Evolutionary conservation across 805 yeast genomes (phyloP).

Genomic region (Komagataella kurtzmanii): DNA sequence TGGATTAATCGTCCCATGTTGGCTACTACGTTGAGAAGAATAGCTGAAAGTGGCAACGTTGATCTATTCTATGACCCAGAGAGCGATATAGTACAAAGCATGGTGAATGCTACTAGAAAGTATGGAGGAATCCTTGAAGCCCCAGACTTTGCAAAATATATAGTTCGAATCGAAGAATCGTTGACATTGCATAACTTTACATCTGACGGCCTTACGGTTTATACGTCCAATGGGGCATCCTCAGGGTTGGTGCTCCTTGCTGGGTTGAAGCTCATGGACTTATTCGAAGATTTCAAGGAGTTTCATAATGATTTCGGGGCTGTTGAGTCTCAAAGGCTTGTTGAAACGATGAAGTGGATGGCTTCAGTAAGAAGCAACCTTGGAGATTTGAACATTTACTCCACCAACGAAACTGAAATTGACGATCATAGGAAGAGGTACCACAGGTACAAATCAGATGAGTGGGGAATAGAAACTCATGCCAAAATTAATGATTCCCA

Average conservation of each 20-base stretch:
- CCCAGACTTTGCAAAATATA: slow-evolving; percentile 56
- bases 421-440: slow-evolving; percentile 22
- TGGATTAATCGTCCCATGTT: slow-evolving; percentile 39
- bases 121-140: slow-evolving; percentile 56
- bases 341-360: slow-evolving; percentile 92
- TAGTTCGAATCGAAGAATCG: slow-evolving; percentile 33
- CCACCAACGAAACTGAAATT: slow-evolving; percentile 11
- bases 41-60: slow-evolving; percentile 69
- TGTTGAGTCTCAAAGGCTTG: slow-evolving; percentile 45
- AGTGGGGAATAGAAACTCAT: slow-evolving; percentile 45
- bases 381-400: slow-evolving; percentile 43
- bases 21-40: slow-evolving; percentile 51
- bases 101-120: slow-evolving; percentile 34
- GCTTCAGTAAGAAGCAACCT: slow-evolving; percentile 75
- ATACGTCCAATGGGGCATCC: slow-evolving; percentile 59
- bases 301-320: slow-evolving; percentile 26
- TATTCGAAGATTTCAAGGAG: slow-evolving; percentile 21
- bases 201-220: slow-evolving; percentile 19
- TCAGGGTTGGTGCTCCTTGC: slow-evolving; percentile 74
- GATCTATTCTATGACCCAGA: slow-evolving; percentile 75
- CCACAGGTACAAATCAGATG: slow-evolving; percentile 26
- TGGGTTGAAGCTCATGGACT: slow-evolving; percentile 55
- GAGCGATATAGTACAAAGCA: slow-evolving; percentile 54
- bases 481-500: slow-evolving; percentile 35
- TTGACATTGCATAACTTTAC: slow-evolving; percentile 23